Evolutionary conservation across 2,329 filamentous ascomycete species (phyloP).

Genomic region (Colletotrichum tropicicola): DNA sequence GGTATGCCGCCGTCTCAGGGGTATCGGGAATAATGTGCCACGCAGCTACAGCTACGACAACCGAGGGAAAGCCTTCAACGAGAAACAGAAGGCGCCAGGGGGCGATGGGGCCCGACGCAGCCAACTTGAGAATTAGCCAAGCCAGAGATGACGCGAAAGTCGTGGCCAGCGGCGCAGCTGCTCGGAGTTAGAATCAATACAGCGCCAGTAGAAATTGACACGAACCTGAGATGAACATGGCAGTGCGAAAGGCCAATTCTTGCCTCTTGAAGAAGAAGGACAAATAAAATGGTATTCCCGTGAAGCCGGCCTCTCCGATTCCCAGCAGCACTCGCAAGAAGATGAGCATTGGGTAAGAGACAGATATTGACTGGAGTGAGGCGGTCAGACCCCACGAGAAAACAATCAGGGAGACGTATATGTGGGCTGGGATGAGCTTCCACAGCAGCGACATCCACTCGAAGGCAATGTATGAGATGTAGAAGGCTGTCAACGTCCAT

Average conservation of each 20-base stretch:
- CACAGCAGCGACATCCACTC: slow-evolving; percentile 74
- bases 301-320: slow-evolving; percentile 72
- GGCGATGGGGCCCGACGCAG: slow-evolving; percentile 72
- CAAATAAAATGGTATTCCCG: slow-evolving; percentile 70
- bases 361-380: slow-evolving; percentile 74
- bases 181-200: slow-evolving; percentile 63
- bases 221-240: slow-evolving; percentile 81
- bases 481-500: slow-evolving; percentile 70
- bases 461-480: slow-evolving; percentile 69
- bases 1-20: slow-evolving; percentile 71
- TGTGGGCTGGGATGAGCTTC: slow-evolving; percentile 67
- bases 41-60: slow-evolving; percentile 77
- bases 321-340: slow-evolving; percentile 65
- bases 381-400: slow-evolving; percentile 82
- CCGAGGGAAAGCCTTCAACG: slow-evolving; percentile 84
- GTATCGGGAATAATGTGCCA: slow-evolving; percentile 82
- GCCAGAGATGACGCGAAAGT: slow-evolving; percentile 84
- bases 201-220: slow-evolving; percentile 47
- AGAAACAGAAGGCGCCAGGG: slow-evolving; percentile 89
- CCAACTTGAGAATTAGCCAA: slow-evolving; percentile 79
- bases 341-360: slow-evolving; percentile 69
- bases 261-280: slow-evolving; percentile 71
- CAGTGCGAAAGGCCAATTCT: slow-evolving; percentile 86
- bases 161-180: slow-evolving; percentile 81
- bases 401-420: slow-evolving; percentile 70